Evolutionary conservation across 768 basidiomycete species (phyloP), one percentile per base, ranked within the genome.

Genomic region (Russula sp.): DNA sequence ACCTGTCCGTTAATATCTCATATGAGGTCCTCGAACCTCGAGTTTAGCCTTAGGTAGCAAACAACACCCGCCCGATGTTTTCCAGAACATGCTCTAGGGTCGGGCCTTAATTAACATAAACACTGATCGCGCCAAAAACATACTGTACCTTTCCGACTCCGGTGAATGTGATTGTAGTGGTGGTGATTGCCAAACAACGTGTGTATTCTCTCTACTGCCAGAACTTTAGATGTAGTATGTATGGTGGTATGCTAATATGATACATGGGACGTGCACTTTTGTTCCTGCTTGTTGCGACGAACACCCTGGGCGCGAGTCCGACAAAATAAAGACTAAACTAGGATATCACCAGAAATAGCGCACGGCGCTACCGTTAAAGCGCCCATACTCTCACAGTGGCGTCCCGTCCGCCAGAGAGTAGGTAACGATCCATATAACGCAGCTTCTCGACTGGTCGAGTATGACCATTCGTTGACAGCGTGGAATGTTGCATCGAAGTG

Each of bases 341-440:
- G n/a, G 45, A 47, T 47, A 4, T 10, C 7, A 50, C 32, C 22
- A 27, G 16, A 50, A 50, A 32, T 13, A 4, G 27, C 14, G 13
- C 27, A 32, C 13, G 49, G 27, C 20, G 27, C 10, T 22, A 22
- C 5, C 6, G 2, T 4, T 79, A 98, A 73, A 98, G 77, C 52
- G 93, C 92, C 95, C 95, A 98, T 66, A 96, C 87, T 77, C 95
- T 97, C 68, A 96, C 82, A 54, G 80, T 78, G 20, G 89, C 79
- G 75, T 98, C 97, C 56, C 89, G 84, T 55, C 88, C 94, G 39
- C 97, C 97, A 9, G 91, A 90, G 34, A 91, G 87, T 51, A 98
- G 79, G 75, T 97, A 99, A 53, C 89, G 86, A 74, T 98, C 97
- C 87, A 97, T 96, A 76, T 96, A 98, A 53, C 97, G 84, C 65